phyloP scores from a whole-genome alignment of 129 eudicot species.

The Flaveria sonorensis region DNA sequence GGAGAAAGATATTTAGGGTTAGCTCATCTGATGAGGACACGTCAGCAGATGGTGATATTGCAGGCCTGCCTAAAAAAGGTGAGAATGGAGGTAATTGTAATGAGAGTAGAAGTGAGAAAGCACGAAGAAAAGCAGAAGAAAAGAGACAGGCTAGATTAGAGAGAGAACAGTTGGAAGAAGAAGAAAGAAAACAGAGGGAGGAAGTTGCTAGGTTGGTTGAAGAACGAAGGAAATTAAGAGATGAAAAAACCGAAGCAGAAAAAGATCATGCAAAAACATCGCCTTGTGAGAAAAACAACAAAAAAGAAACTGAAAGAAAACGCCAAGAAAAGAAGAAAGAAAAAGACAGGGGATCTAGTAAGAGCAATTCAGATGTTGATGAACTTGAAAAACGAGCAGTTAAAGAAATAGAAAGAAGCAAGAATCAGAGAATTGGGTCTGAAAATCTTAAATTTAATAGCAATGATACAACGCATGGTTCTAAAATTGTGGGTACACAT shows the following conservation, averaged over 20 bases:
- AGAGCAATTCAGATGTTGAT: constrained; percentile 83
- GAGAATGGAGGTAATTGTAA: constrained; percentile 63
- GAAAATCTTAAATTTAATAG: constrained; percentile 50
- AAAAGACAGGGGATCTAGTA: constrained; percentile 69
- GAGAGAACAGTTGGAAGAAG: constrained; percentile 84
- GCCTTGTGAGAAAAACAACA: constrained; percentile 51
- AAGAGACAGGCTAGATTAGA: constrained; percentile 88
- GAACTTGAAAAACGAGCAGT: constrained; percentile 63
- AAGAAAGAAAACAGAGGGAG: constrained; percentile 91
- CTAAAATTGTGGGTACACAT: constrained; percentile 41
- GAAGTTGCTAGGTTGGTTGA: constrained; percentile 93
- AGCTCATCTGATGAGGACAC: constrained; percentile 66
- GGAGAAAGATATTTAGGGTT: constrained; percentile 63
- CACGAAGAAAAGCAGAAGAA: constrained; percentile 96
- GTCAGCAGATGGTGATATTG: constrained; percentile 53
- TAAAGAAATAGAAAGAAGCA: constrained; percentile 58
- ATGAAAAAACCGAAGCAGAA: constrained; percentile 72
- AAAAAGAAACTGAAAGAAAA: constrained; percentile 68
- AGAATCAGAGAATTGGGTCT: constrained; percentile 39
- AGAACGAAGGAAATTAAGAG: constrained; percentile 82
- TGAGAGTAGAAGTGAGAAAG: constrained; percentile 85
- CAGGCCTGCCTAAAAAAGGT: constrained; percentile 49
- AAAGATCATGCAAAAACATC: constrained; percentile 52
- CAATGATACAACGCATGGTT: constrained; percentile 41
- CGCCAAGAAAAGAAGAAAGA: constrained; percentile 75